Evolutionary conservation across 352 stramenopile species (phyloP).

Genomic region (Saprolegnia diclina): DNA sequence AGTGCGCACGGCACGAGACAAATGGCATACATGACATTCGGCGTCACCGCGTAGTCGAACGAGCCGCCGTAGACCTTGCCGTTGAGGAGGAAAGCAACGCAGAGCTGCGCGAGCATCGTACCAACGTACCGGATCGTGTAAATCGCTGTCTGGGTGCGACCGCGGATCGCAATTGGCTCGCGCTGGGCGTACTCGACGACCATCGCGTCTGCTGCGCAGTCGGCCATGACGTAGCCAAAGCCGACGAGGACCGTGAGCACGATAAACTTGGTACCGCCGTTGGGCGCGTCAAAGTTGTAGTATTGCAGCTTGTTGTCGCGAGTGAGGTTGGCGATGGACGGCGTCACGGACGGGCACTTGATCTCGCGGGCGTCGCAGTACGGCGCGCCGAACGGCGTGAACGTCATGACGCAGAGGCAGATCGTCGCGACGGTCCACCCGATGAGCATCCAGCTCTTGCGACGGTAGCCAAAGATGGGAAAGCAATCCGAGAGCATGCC

Average conservation of each 20-base stretch:
- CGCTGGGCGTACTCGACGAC: conserved; percentile 35
- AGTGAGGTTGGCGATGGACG: background rate
- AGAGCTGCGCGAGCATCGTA: conserved; percentile 39
- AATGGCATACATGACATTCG: conserved; percentile 32
- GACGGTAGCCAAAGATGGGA: conserved; percentile 36
- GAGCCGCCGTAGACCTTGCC: conserved; percentile 30
- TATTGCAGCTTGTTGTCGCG: background rate
- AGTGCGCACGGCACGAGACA: conserved; percentile 26
- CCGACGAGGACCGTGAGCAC: conserved; percentile 52
- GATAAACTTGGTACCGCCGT: conserved; percentile 40
- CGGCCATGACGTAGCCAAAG: conserved; percentile 43
- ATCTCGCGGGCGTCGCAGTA: conserved; percentile 31
- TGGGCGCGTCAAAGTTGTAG: conserved; percentile 35
- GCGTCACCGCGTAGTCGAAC: conserved; percentile 28
- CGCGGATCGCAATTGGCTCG: conserved; percentile 32
- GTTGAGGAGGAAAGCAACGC: conserved; percentile 19
- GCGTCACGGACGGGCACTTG: no score
- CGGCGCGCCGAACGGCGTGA: conserved; percentile 34
- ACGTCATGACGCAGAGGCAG: conserved; percentile 37
- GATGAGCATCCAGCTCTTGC: conserved; percentile 38
- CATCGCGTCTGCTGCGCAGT: conserved; percentile 32
- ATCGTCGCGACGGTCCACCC: conserved; percentile 35
- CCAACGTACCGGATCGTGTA: conserved; percentile 37
- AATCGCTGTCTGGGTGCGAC: conserved; percentile 34
- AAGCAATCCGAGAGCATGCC: conserved; percentile 37